Evolutionary conservation across 768 basidiomycete genomes (phyloP).

Genomic region (Pulveroboletus sp.): DNA sequence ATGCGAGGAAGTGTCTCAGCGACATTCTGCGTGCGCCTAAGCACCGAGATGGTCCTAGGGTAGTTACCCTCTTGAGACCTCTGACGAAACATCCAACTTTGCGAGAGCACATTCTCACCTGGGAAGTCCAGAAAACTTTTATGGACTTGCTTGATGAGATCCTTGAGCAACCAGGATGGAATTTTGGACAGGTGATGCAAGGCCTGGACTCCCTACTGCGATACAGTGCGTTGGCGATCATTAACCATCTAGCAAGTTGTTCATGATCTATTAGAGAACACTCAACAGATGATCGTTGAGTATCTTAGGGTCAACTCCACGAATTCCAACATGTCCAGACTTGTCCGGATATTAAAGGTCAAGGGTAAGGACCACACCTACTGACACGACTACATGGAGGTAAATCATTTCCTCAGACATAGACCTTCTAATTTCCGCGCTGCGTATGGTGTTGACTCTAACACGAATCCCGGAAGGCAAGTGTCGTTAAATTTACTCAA

Average conservation of each 20-base stretch:
- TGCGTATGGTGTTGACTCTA: slow-evolving; percentile 16
- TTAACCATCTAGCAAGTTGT: not conserved
- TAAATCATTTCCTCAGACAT: slow-evolving; percentile 2
- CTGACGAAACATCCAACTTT: slow-evolving; percentile 14
- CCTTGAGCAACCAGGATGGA: not conserved
- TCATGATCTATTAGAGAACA: slow-evolving; percentile 7
- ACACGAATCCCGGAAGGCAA: slow-evolving; percentile 16
- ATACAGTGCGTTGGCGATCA: slow-evolving; percentile 8
- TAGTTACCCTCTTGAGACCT: slow-evolving; percentile 17
- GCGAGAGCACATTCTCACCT: slow-evolving; percentile 12
- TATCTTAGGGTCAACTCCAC: slow-evolving; percentile 1
- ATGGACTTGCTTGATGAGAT: slow-evolving; percentile 13
- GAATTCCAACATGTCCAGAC: slow-evolving; percentile 1
- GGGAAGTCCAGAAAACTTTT: slow-evolving; percentile 7
- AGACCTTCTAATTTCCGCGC: slow-evolving; percentile 8
- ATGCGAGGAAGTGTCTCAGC: slow-evolving; percentile 13
- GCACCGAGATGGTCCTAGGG: slow-evolving; percentile 18
- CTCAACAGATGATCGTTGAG: slow-evolving; percentile 1
- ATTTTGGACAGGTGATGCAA: slow-evolving; percentile 21
- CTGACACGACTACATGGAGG: not conserved
- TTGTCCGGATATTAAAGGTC: slow-evolving; percentile 13
- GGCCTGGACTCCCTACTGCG: slow-evolving; percentile 16
- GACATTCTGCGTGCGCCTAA: slow-evolving; percentile 8
- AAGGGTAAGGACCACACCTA: slow-evolving; percentile 4
- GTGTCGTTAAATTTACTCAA: not conserved